Base-by-base conservation (phyloP, 2,329 filamentous ascomycete genomes). In the Talaromyces sp. region DNA sequence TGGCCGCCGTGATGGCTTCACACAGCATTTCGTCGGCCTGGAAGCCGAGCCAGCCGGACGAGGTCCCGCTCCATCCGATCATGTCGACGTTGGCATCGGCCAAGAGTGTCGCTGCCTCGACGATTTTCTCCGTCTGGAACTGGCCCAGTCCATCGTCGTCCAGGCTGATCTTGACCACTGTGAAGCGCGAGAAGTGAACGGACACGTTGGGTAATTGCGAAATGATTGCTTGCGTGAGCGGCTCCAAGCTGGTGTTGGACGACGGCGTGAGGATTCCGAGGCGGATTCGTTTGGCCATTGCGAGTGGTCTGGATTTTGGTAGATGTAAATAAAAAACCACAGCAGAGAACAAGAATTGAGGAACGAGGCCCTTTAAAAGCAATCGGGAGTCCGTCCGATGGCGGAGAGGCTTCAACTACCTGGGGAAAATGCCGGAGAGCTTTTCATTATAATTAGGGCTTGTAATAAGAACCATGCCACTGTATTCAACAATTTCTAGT, bases 31-130 rank as follows among this genome's bases (percentile, higher is more conserved):
- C 59, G 44, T 60, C 59, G 3, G 59, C 59, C 17, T 32, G 42
- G 32, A 60, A 60, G 17, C 59, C 59, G 7, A 60, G 25, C 59
- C 59, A 60, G 32, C 59, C 59, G 7, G 59, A 60, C 25, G 59
- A 60, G 25, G 59, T 60, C 15, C 59, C 59, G 32, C 59, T 60
- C 59, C 59, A 60, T 36, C 59, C 59, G 44, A 60, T 60, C 59
- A 60, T 56, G 54, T 60, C 54, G 22, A 60, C 59, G 42, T 60
- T 25, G 1, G 59, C 59, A 51, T 60, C 59, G 9, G 59, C 59
- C 6, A 60, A 30, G 6, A 60, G 11, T 10, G 11, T 44, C 7
- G 59, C 59, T 7, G 59, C 59, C 33, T 60, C 54, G n/a, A 60
- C 55, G 8, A 60, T 60, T 30, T 60, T 60, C 6, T 57, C 59